Evolutionary conservation across 164 flowering plant genomes (phyloP).

Genomic region (Kalanchoe fedtschenkoi): DNA sequence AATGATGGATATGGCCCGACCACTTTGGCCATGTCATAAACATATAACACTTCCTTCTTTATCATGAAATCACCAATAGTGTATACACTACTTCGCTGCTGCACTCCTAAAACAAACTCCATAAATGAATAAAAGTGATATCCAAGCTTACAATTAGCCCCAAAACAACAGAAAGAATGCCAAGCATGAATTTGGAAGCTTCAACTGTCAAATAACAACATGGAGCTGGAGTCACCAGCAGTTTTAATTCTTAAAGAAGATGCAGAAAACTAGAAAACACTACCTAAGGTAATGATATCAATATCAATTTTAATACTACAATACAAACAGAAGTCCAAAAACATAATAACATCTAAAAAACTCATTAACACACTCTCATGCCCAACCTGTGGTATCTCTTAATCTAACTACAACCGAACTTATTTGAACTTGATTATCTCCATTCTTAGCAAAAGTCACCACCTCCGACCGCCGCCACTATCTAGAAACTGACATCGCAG

Average conservation of each 20-base stretch:
- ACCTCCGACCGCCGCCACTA: background rate
- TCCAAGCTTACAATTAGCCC: no score
- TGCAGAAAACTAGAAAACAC: no score
- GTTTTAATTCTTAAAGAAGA: no score
- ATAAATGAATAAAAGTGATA: no score
- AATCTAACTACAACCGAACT: background rate
- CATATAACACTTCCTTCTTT: conserved; percentile 28
- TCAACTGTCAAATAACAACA: no score
- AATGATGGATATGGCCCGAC: conserved; percentile 62
- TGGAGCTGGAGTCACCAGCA: no score
- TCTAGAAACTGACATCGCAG: background rate
- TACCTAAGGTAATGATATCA: no score
- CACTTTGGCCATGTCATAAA: conserved; percentile 66
- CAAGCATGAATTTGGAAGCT: no score
- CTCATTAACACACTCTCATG: background rate
- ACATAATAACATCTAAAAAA: background rate
- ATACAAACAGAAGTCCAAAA: no score
- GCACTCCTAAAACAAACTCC: background rate
- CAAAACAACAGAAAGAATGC: no score
- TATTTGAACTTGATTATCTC: background rate
- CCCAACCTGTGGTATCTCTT: background rate
- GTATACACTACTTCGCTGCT: conserved; percentile 11
- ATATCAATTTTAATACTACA: no score
- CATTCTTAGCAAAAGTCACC: conserved; percentile 1
- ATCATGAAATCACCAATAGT: conserved; percentile 59